These are phyloP conservation scores for Phytophthora capsici DNA, from an alignment of 352 stramenopile species.

Conservation along the genomic window DNA sequence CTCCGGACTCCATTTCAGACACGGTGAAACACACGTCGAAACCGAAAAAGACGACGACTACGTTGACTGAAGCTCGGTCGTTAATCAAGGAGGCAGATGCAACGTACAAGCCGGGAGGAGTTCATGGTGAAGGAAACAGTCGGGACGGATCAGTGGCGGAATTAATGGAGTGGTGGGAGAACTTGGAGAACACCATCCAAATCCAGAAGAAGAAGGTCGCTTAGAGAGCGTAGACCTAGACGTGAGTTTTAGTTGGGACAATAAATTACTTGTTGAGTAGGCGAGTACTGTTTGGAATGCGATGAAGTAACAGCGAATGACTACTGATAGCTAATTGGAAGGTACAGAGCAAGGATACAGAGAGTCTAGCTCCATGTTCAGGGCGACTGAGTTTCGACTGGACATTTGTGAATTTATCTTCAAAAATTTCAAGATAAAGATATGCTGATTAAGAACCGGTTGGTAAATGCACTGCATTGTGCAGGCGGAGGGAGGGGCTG, in stretches of 20 bases:
- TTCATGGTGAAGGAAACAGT: constrained; percentile 32
- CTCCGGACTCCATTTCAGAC: constrained; percentile 28
- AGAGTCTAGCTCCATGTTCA: too few species aligned
- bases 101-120: constrained; percentile 36
- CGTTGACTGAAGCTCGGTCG: constrained; percentile 14
- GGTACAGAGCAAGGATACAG: too few species aligned
- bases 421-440: too few species aligned
- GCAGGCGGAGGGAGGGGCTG: too few species aligned
- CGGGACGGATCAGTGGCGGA: constrained; percentile 12
- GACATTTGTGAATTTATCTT: too few species aligned
- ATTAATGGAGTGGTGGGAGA: constrained; percentile 38
- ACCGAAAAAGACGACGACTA: not conserved
- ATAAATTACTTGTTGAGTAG: constrained; percentile 20
- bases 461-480: too few species aligned
- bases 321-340: too few species aligned
- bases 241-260: not conserved
- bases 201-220: constrained; percentile 15
- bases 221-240: too few species aligned
- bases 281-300: not conserved
- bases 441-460: too few species aligned
- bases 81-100: constrained; percentile 9
- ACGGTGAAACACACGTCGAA: constrained; percentile 24
- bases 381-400: too few species aligned
- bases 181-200: constrained; percentile 32
- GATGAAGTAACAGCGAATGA: too few species aligned